A percentile compares a stretch with the other conserved stretches of the same genome.
Conservation (phyloP, 176 grass and related monocot genomes). For the Canna indica region DNA sequence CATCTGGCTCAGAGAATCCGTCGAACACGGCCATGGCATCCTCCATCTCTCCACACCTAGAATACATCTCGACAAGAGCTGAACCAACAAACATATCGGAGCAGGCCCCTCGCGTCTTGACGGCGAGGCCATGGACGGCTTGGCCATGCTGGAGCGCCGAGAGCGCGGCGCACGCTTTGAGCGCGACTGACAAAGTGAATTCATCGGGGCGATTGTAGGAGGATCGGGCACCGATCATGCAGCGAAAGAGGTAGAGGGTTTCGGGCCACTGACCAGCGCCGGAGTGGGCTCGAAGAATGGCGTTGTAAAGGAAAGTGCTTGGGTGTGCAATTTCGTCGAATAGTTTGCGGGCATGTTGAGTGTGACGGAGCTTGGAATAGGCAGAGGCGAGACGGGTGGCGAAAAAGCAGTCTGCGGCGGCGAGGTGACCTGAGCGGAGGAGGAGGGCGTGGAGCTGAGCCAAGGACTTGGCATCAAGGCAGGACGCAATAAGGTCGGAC, state of each 20-base stretch:
- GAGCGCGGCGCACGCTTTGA: conserved; percentile 40
- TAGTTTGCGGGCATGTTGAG: conserved; percentile 26
- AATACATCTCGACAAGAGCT: conserved; percentile 51
- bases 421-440: conserved; percentile 37
- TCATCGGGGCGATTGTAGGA: conserved; percentile 16
- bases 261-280: conserved; percentile 34
- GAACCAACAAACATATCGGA: conserved; percentile 49
- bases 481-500: background rate
- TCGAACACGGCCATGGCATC: conserved; percentile 28
- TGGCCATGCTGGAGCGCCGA: conserved; percentile 33
- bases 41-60: conserved; percentile 39
- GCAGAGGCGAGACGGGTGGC: conserved; percentile 17
- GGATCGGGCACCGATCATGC: conserved; percentile 17
- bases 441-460: conserved; percentile 32
- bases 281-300: conserved; percentile 47
- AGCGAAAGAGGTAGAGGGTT: conserved; percentile 18
- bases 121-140: conserved; percentile 31
- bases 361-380: conserved; percentile 4
- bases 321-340: conserved; percentile 51
- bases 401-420: conserved; percentile 21
- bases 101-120: conserved; percentile 20
- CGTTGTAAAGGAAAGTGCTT: conserved; percentile 35
- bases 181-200: conserved; percentile 37
- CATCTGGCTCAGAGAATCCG: conserved; percentile 37
- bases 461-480: background rate